A percentile compares a stretch with the other conserved stretches of the same genome.
Evolutionary conservation across 352 stramenopile species (phyloP).

Genomic region (Globisporangium mamillatum): DNA sequence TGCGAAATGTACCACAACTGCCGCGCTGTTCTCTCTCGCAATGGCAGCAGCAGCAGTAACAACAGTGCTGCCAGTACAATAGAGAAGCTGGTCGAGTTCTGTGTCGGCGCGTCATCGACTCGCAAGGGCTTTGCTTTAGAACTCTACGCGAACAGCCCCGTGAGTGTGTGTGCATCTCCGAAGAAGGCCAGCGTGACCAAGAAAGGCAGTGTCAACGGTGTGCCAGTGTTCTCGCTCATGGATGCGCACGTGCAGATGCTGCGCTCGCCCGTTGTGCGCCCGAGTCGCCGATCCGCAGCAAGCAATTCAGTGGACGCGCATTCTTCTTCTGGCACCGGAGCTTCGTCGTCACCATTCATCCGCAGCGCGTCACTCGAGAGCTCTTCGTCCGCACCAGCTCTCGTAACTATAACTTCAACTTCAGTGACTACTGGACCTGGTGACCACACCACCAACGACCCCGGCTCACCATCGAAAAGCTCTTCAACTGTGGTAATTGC

Average conservation of each 20-base stretch:
- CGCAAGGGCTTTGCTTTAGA: slow-evolving; percentile 33
- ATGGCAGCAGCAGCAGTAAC: slow-evolving; percentile 1
- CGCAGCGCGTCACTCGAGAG: slow-evolving; percentile 1
- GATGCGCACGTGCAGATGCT: slow-evolving; percentile 44
- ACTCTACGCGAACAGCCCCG: slow-evolving; percentile 20
- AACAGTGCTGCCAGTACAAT: slow-evolving; percentile 24
- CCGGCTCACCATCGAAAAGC: not conserved
- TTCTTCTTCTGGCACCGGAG: not conserved
- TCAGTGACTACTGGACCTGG: not conserved
- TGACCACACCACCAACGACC: not conserved
- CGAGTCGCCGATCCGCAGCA: slow-evolving; percentile 32
- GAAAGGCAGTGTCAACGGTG: slow-evolving; percentile 21
- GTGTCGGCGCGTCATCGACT: slow-evolving; percentile 20
- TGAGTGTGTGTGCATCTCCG: slow-evolving; percentile 39
- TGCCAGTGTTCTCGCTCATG: slow-evolving; percentile 35
- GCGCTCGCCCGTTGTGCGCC: slow-evolving; percentile 51
- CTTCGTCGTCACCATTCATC: not conserved
- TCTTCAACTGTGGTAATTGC: not conserved
- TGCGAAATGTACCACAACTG: slow-evolving; percentile 59
- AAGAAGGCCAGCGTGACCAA: slow-evolving; percentile 33
- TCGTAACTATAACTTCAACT: not conserved
- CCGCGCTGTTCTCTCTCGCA: slow-evolving; percentile 28
- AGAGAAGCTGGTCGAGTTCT: slow-evolving; percentile 59
- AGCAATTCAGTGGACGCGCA: not conserved
- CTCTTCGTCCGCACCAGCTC: slow-evolving; percentile 8